These are phyloP conservation scores for Lentinula guzmanii DNA, from an alignment of 768 basidiomycete genomes.

Conservation along the genomic window DNA sequence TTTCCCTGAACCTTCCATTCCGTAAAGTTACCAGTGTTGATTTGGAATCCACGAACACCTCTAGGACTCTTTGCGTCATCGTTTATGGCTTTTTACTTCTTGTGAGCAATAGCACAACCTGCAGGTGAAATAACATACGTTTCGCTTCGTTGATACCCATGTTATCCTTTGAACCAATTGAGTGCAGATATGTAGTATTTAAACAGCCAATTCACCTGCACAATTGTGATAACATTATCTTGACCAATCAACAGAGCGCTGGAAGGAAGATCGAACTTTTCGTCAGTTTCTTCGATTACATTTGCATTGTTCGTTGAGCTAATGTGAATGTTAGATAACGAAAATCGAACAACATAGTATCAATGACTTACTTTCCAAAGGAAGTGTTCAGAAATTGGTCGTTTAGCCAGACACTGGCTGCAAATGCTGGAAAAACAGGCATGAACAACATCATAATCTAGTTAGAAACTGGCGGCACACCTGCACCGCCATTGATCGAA, in stretches of 20 bases:
- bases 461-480: conserved; percentile 24
- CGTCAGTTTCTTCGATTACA: conserved; percentile 62
- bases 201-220: conserved; percentile 44
- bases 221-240: conserved; percentile 74
- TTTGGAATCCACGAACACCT: conserved; percentile 70
- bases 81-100: conserved; percentile 25
- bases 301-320: conserved; percentile 65
- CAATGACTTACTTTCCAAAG: conserved; percentile 57
- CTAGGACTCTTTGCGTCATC: conserved; percentile 67
- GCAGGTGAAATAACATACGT: conserved; percentile 24
- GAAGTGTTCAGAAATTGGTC: conserved; percentile 65
- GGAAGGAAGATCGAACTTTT: conserved; percentile 55
- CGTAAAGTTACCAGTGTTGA: conserved; percentile 55
- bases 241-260: conserved; percentile 41
- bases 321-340: not conserved
- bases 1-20: conserved; percentile 75
- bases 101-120: not conserved
- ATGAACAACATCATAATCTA: not conserved
- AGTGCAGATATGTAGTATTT: not conserved
- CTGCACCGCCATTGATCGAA: conserved; percentile 77
- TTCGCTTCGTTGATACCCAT: conserved; percentile 69
- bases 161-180: conserved; percentile 48
- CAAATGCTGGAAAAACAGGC: conserved; percentile 49
- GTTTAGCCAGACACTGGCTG: conserved; percentile 80
- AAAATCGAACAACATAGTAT: not conserved